Percentiles rank a stretch among this genome's conserved stretches.
Evolutionary conservation across 352 stramenopile genomes (phyloP).

Genomic region (Globisporangium nodosum): DNA sequence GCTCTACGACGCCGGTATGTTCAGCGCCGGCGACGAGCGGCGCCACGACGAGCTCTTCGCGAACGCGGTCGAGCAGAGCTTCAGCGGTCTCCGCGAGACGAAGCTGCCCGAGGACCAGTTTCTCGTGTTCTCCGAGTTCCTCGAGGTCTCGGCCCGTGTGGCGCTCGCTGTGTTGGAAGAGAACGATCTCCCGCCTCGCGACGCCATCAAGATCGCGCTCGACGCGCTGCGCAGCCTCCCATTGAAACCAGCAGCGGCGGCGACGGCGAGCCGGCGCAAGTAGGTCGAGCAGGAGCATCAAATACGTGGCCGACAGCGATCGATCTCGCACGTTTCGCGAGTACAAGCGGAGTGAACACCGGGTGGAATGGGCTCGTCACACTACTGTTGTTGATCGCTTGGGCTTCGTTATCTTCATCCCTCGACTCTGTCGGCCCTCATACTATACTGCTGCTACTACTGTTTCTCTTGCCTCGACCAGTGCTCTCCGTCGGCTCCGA

Average conservation of each 20-base stretch:
- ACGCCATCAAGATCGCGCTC: conserved; percentile 73
- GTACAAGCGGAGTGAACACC: no score
- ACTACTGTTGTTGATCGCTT: neutral
- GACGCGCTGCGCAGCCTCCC: conserved; percentile 64
- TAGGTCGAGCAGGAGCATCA: conserved; percentile 1
- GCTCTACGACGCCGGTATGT: conserved; percentile 75
- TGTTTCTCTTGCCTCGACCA: neutral
- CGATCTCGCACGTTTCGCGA: no score
- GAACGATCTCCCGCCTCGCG: conserved; percentile 47
- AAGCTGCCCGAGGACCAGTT: conserved; percentile 26
- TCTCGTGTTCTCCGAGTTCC: conserved; percentile 72
- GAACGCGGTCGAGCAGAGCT: conserved; percentile 55
- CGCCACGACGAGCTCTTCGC: conserved; percentile 55
- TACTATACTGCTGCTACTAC: no score
- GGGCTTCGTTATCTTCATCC: neutral
- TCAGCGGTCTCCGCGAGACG: conserved; percentile 36
- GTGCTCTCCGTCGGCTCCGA: neutral
- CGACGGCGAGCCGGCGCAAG: conserved; percentile 20
- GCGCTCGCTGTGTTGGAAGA: conserved; percentile 54
- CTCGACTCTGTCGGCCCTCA: no score
- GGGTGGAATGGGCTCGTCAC: no score
- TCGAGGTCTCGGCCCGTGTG: conserved; percentile 64
- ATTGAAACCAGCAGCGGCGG: conserved; percentile 8
- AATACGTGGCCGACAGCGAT: neutral
- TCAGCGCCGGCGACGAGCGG: conserved; percentile 53